phyloP scores from a whole-genome alignment of 1,284 basidiomycete genomes.

The Phaffia rhodozyma region DNA sequence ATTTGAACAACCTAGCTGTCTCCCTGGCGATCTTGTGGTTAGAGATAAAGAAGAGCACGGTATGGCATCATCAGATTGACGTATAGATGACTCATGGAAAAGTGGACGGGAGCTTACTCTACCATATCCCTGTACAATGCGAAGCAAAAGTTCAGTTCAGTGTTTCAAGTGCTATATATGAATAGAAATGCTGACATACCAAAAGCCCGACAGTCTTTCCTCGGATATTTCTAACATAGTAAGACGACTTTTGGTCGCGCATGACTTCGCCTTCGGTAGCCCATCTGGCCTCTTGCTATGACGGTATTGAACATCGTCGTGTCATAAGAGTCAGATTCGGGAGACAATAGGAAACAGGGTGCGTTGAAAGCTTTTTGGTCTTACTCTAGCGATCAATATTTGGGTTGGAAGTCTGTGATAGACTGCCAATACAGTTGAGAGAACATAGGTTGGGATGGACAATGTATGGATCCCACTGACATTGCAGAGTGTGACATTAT shows the following conservation, averaged over 20 bases:
- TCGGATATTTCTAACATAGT: constrained; percentile 24
- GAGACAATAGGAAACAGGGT: not conserved
- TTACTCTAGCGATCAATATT: constrained; percentile 26
- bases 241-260: constrained; percentile 6
- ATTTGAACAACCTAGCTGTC: constrained; percentile 31
- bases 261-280: constrained; percentile 24
- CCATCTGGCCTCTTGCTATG: constrained; percentile 26
- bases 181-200: constrained; percentile 19
- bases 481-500: constrained; percentile 26
- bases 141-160: not conserved
- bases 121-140: constrained; percentile 15
- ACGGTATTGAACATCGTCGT: not conserved
- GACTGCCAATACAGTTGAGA: constrained; percentile 25
- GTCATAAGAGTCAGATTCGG: not conserved
- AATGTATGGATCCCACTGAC: constrained; percentile 31
- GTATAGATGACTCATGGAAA: not conserved
- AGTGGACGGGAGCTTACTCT: not conserved
- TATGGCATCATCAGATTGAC: too few relatives aligned
- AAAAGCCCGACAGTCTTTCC: constrained; percentile 31
- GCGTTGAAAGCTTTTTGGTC: constrained; percentile 1
- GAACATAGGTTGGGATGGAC: constrained; percentile 32
- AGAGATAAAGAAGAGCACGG: too few relatives aligned
- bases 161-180: not conserved
- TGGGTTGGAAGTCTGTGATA: constrained; percentile 27
- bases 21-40: constrained; percentile 29